phyloP scores from a whole-genome alignment of 257 asterid species.

The Voacanga thouarsii region DNA sequence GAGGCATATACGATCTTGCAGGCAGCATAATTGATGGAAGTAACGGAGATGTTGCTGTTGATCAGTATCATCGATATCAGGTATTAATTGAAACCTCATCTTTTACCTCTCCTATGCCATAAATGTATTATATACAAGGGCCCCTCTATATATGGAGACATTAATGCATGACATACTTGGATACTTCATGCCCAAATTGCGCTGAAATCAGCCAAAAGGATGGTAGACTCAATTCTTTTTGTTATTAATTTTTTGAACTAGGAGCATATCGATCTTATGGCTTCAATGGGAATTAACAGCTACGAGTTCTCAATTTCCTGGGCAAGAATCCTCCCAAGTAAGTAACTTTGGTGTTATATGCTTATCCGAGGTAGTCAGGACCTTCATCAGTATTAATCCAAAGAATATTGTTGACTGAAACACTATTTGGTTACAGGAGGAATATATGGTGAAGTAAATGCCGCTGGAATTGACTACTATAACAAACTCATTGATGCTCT shows the following conservation, averaged over 20 bases:
- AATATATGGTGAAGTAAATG: slow-evolving; percentile 45
- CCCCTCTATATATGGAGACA: too few relatives aligned
- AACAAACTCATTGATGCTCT: slow-evolving; percentile 55
- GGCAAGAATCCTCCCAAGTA: slow-evolving; percentile 73
- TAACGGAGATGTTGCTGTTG: slow-evolving; percentile 30
- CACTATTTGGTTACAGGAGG: slow-evolving; percentile 40
- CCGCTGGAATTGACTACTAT: slow-evolving; percentile 18
- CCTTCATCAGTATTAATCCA: not conserved
- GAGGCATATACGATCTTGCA: not conserved
- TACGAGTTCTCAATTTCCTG: slow-evolving; percentile 64
- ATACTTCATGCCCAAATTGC: too few relatives aligned
- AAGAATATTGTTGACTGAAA: not conserved
- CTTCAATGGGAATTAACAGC: slow-evolving; percentile 55
- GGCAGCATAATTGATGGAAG: slow-evolving; percentile 12
- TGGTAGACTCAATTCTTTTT: not conserved
- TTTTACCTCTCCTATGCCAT: not conserved
- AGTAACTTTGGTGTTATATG: not conserved
- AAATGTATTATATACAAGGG: too few relatives aligned
- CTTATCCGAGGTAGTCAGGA: not conserved
- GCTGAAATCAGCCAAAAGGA: too few relatives aligned
- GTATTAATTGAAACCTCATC: slow-evolving; percentile 6
- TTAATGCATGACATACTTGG: too few relatives aligned
- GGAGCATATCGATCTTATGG: slow-evolving; percentile 63
- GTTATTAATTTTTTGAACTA: slow-evolving; percentile 14
- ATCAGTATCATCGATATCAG: slow-evolving; percentile 31